phyloP scores from a whole-genome alignment of 306 rosid genomes.

The Vigna unguiculata region DNA sequence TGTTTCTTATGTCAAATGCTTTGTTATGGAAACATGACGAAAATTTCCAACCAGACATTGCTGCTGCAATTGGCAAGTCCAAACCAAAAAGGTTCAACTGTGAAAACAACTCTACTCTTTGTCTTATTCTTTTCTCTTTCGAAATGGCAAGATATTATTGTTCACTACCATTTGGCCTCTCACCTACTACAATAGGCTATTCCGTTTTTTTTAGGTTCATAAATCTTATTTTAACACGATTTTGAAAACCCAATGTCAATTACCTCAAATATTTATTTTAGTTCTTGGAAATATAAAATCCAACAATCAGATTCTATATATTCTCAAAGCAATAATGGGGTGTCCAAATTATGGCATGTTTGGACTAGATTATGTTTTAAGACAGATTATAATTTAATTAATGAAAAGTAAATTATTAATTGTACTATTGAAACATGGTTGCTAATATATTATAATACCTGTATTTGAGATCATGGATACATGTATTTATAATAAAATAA shows the following conservation, averaged over 20 bases:
- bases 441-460: background rate
- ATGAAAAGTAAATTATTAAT: background rate
- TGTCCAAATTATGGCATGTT: background rate
- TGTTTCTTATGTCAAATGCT: constrained; percentile 5
- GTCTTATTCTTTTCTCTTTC: background rate
- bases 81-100: background rate
- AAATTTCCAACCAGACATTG: constrained; percentile 27
- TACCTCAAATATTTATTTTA: background rate
- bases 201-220: background rate
- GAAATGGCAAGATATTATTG: background rate
- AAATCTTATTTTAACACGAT: background rate
- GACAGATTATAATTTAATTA: background rate
- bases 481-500: no score
- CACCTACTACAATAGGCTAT: background rate
- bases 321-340: background rate
- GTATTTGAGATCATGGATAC: no score
- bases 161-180: background rate
- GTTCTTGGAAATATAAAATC: background rate
- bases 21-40: constrained; percentile 29
- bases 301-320: background rate
- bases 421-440: background rate
- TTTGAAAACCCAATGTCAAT: background rate
- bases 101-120: constrained; percentile 5
- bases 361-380: background rate
- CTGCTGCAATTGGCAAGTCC: constrained; percentile 4